Percentiles rank a stretch among this genome's conserved stretches.
Evolutionary conservation across 1,139 yeast genomes (phyloP).

Genomic region (Suzukiozyma palmioleophila): DNA sequence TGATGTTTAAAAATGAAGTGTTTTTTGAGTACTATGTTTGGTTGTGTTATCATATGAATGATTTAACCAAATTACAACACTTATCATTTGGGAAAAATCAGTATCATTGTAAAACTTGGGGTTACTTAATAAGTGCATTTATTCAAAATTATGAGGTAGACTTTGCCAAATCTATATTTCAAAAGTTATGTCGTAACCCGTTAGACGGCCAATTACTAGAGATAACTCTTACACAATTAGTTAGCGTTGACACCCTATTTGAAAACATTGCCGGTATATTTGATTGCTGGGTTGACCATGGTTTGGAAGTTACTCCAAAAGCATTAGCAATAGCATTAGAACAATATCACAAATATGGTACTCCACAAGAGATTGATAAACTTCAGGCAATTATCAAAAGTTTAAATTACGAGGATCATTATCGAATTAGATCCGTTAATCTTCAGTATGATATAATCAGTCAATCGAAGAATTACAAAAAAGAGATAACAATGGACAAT

Average conservation of each 20-base stretch:
- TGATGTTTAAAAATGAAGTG: conserved; percentile 3
- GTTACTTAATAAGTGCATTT: conserved; percentile 28
- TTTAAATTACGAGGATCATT: conserved; percentile 18
- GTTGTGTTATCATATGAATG: conserved; percentile 32
- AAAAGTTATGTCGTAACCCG: conserved; percentile 4
- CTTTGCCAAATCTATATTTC: conserved; percentile 21
- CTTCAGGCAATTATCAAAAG: conserved; percentile 20
- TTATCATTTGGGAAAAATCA: conserved; percentile 8
- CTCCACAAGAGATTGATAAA: conserved; percentile 20
- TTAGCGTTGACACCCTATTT: conserved; percentile 28
- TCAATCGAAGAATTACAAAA: conserved; percentile 22
- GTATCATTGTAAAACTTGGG: conserved; percentile 22
- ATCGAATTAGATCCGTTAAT: conserved; percentile 20
- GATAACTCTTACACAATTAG: conserved; percentile 21
- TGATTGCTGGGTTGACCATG: conserved; percentile 25
- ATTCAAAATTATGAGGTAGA: conserved; percentile 32
- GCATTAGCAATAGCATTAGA: conserved; percentile 24
- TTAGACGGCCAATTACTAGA: conserved; percentile 19
- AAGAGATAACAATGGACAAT: conserved; percentile 23
- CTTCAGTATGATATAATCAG: conserved; percentile 23
- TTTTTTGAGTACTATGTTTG: conserved; percentile 22
- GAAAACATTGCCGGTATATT: conserved; percentile 25
- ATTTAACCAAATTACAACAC: conserved; percentile 17
- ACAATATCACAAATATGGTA: conserved; percentile 30
- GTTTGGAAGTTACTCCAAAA: conserved; percentile 19